A percentile compares a stretch with the other conserved stretches of the same genome.
Conservation (phyloP, 2,329 filamentous ascomycete genomes). For the Aspergillus sojae region DNA sequence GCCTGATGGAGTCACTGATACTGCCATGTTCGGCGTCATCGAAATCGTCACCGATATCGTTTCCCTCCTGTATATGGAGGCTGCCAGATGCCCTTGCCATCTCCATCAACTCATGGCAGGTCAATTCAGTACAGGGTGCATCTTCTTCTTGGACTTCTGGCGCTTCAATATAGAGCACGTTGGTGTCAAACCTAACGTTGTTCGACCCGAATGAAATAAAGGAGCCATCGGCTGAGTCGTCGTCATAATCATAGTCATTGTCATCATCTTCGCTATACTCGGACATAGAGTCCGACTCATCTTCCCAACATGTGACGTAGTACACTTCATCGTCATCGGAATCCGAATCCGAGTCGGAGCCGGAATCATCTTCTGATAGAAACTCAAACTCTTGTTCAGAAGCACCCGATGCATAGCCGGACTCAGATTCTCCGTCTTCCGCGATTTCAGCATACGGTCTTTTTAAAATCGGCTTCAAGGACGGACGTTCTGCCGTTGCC, state of each 20-base stretch:
- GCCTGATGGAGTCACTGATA: constrained; percentile 22
- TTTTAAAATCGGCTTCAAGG: constrained; percentile 39
- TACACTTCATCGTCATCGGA: constrained; percentile 32
- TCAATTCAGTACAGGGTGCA: constrained; percentile 32
- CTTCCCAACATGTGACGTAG: constrained; percentile 35
- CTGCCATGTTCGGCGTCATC: constrained; percentile 21
- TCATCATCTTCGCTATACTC: constrained; percentile 33
- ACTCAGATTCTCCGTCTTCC: constrained; percentile 35
- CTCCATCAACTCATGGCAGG: constrained; percentile 45
- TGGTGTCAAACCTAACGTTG: constrained; percentile 37
- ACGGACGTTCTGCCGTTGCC: constrained; percentile 26
- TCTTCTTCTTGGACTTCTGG: constrained; percentile 30
- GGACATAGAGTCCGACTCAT: constrained; percentile 30
- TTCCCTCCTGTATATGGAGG: constrained; percentile 21
- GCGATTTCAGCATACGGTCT: constrained; percentile 30
- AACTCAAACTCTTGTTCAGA: constrained; percentile 28
- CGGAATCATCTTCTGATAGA: constrained; percentile 10
- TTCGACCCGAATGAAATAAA: constrained; percentile 39
- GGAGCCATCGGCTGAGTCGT: constrained; percentile 35
- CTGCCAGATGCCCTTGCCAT: constrained; percentile 31
- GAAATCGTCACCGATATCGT: constrained; percentile 20
- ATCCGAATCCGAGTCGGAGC: constrained; percentile 25
- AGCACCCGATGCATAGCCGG: constrained; percentile 42
- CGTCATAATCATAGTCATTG: constrained; percentile 11
- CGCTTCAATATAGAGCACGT: constrained; percentile 39